Evolutionary conservation across 345 rosid species (phyloP), one percentile per base, ranked within the genome.

Genomic region (Populus tremula): DNA sequence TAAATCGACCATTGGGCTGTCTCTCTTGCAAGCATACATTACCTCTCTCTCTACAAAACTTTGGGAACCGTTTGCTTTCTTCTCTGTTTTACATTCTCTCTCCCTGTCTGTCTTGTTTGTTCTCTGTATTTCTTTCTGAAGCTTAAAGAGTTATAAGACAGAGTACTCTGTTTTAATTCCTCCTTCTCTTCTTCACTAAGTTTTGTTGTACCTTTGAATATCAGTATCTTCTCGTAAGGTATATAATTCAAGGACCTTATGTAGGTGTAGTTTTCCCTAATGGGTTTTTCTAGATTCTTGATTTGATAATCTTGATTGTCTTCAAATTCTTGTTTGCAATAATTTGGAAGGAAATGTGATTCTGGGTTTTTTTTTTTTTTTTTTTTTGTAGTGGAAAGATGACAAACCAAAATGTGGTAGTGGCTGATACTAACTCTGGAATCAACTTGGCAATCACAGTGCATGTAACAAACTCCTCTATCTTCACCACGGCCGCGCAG

Each of bases 321-420:
- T 68, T 45, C n/a, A 4, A n/a, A 12, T 47, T 21, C 61, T 18
- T 53, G 62, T 13, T 5, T 8, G 8, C 35, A 33, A 31, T 49
- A 5, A 67, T 2, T 6, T 23, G 38, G 4, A 9, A 53, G n/a
- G 5, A 59, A 59, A 59, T 59, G 23, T 27, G 9, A 20, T 8
- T 39, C 6, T 38, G 72, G 50, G 23, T 38, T 36, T 23, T 62
- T 13, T 12, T 39, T 50, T 35, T 23, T 36, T 36, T 17, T 62
- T 13, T 12, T 53, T 64, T 45, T 33, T 50, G 53, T 18, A 53
- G 66, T 8, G 38, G 67, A 39, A 85, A 70, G 72, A 92, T 91
- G 98, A 91, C 90, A 11, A 88, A 77, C 74, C 88, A 88, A 71
- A 93, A 93, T 87, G 88, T 83, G 80, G 78, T 89, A 56, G 82